A percentile compares a stretch with the other conserved stretches of the same genome.
phyloP scores from a whole-genome alignment of 371 early-diverging fungal species.

The Mortierella sp. region DNA sequence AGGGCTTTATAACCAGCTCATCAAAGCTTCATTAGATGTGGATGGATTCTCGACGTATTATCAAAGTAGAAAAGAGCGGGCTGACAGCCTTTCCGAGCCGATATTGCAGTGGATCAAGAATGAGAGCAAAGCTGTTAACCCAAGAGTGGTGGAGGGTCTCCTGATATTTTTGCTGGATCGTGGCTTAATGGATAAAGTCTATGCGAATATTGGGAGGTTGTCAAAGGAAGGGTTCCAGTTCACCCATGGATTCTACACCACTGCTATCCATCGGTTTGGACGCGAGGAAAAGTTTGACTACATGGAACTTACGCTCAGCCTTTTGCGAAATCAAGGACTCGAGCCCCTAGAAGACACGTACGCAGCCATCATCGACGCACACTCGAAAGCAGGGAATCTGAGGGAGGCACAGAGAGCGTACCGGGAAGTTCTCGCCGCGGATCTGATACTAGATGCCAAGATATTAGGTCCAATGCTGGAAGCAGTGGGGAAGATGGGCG shows the following conservation, averaged over 20 bases:
- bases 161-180: slow-evolving; percentile 45
- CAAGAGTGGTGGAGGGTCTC: slow-evolving; percentile 29
- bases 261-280: slow-evolving; percentile 52
- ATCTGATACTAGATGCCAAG: slow-evolving; percentile 25
- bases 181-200: slow-evolving; percentile 31
- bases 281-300: slow-evolving; percentile 35
- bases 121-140: slow-evolving; percentile 13
- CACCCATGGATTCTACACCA: slow-evolving; percentile 36
- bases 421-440: slow-evolving; percentile 39
- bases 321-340: slow-evolving; percentile 46
- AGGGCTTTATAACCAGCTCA: slow-evolving; percentile 30
- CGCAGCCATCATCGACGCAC: slow-evolving; percentile 49
- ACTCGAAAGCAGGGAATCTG: slow-evolving; percentile 50
- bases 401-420: slow-evolving; percentile 48
- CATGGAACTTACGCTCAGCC: slow-evolving; percentile 42
- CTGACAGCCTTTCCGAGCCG: slow-evolving; percentile 15
- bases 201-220: slow-evolving; percentile 7
- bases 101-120: slow-evolving; percentile 29
- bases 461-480: slow-evolving; percentile 52
- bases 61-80: slow-evolving; percentile 37
- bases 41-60: slow-evolving; percentile 45
- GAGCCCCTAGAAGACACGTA: slow-evolving; percentile 40
- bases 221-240: slow-evolving; percentile 27
- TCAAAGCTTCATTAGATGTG: slow-evolving; percentile 32
- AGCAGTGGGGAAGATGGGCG: slow-evolving; percentile 55